phyloP scores from a whole-genome alignment of 2,329 filamentous ascomycete species.

The Arthroderma sp. region DNA sequence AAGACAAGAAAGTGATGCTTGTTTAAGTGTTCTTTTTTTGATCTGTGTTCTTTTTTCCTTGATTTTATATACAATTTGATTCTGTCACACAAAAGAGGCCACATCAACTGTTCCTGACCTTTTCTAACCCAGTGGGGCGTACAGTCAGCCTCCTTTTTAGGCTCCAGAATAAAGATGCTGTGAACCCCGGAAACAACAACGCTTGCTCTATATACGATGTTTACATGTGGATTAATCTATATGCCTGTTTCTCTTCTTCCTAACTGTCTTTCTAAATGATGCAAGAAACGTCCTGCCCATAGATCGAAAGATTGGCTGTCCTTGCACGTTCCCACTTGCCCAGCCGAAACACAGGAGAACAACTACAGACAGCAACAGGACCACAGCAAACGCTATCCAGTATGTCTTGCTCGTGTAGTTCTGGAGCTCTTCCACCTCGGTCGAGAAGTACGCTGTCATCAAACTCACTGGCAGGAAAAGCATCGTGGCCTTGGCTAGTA shows the following conservation, averaged over 20 bases:
- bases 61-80: too few species aligned
- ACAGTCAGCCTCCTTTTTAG: too few species aligned
- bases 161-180: too few species aligned
- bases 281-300: slow-evolving; percentile 25
- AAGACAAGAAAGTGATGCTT: too few species aligned
- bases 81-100: too few species aligned
- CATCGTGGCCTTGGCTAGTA: slow-evolving; percentile 62
- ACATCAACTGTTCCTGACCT: too few species aligned
- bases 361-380: slow-evolving; percentile 47
- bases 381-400: slow-evolving; percentile 54
- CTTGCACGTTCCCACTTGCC: slow-evolving; percentile 45
- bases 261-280: slow-evolving; percentile 14
- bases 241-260: slow-evolving; percentile 14
- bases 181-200: too few species aligned
- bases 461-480: slow-evolving; percentile 63
- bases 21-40: too few species aligned
- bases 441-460: slow-evolving; percentile 62
- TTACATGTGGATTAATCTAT: neutral
- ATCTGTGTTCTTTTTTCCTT: too few species aligned
- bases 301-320: slow-evolving; percentile 38
- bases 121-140: too few species aligned
- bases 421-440: slow-evolving; percentile 47
- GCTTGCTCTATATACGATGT: too few species aligned
- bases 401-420: slow-evolving; percentile 49
- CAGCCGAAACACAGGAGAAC: slow-evolving; percentile 45